phyloP scores from a whole-genome alignment of 306 rosid species.

The Begonia loranthoides region DNA sequence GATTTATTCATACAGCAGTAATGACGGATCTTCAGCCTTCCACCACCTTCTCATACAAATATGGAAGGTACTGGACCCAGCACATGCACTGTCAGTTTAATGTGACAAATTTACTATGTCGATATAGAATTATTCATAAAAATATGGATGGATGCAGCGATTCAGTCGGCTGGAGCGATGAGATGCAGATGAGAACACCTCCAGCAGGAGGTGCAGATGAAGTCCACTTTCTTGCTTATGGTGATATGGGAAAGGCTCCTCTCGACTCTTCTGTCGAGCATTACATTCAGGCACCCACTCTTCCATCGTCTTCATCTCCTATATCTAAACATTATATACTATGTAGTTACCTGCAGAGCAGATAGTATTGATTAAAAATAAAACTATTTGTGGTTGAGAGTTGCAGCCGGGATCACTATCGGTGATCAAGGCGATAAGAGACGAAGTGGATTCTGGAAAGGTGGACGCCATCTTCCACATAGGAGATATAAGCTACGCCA shows the following conservation, averaged over 20 bases:
- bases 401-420: conserved; percentile 80
- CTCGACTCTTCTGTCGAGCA: conserved; percentile 61
- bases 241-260: conserved; percentile 95
- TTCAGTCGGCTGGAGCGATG: conserved; percentile 63
- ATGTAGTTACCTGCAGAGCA: not conserved
- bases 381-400: not conserved
- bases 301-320: not conserved
- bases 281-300: conserved; percentile 61
- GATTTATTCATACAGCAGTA: conserved; percentile 72
- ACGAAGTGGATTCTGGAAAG: conserved; percentile 31
- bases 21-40: conserved; percentile 75
- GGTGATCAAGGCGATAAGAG: conserved; percentile 38
- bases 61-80: conserved; percentile 56
- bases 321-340: no score
- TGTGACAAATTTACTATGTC: no score
- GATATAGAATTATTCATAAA: no score
- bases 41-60: conserved; percentile 39
- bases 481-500: conserved; percentile 92
- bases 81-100: not conserved
- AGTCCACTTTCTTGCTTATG: conserved; percentile 50
- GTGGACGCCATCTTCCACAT: conserved; percentile 66
- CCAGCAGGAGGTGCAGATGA: conserved; percentile 69
- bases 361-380: not conserved
- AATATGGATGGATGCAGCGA: conserved; percentile 22
- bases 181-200: conserved; percentile 47